phyloP scores from a whole-genome alignment of 2,329 filamentous ascomycete species.

The Knufia fluminis region DNA sequence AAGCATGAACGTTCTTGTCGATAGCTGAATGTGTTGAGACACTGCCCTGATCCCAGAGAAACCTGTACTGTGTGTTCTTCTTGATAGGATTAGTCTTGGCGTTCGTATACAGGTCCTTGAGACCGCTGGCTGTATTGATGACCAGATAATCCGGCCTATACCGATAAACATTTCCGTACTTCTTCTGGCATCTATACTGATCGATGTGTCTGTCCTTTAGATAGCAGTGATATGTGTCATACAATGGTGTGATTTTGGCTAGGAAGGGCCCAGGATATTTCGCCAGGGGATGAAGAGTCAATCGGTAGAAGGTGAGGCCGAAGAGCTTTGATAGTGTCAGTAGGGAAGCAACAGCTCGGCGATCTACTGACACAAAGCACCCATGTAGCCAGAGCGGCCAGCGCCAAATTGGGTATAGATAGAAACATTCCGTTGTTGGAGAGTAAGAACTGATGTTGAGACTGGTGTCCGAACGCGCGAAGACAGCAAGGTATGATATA shows the following conservation, averaged over 20 bases:
- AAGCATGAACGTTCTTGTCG: conserved; percentile 13
- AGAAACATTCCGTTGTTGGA: too few species aligned
- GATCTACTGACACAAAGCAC: too few species aligned
- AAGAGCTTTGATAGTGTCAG: conserved; percentile 4
- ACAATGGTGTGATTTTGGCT: conserved; percentile 13
- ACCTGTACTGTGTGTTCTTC: conserved; percentile 41
- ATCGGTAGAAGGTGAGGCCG: conserved; percentile 12
- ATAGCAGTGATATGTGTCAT: conserved; percentile 10
- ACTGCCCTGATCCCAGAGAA: conserved; percentile 31
- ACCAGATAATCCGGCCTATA: conserved; percentile 23
- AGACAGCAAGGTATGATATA: too few species aligned
- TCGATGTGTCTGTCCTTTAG: conserved; percentile 23
- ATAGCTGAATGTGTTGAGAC: conserved; percentile 32
- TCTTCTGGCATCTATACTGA: conserved; percentile 13
- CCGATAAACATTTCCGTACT: conserved; percentile 18
- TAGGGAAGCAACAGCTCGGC: too few species aligned
- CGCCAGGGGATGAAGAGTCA: conserved; percentile 46
- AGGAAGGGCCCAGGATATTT: conserved; percentile 57
- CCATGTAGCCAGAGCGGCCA: too few species aligned
- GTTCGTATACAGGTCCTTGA: conserved; percentile 37
- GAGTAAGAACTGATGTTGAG: too few species aligned
- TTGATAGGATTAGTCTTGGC: conserved; percentile 34
- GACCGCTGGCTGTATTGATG: conserved; percentile 24
- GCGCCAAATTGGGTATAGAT: too few species aligned
- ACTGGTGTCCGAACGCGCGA: too few species aligned